Base-by-base conservation (phyloP, 2,329 filamentous ascomycete species). In the Chaetomium sp. region DNA sequence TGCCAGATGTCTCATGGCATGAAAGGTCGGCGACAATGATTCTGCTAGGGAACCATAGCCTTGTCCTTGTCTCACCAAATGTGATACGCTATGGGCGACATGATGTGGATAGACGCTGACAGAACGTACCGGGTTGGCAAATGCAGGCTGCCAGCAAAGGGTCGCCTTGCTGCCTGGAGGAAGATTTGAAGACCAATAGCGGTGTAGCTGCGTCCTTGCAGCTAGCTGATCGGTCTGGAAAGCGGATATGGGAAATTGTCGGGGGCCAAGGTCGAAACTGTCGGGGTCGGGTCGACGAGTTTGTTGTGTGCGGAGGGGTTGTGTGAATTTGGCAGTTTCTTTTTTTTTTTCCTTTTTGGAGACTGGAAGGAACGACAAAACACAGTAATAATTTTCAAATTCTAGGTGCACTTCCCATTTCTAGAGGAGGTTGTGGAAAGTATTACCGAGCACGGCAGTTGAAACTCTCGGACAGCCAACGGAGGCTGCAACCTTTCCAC, bases 121-220 rank as follows among this genome's bases (percentile, higher is more conserved):
- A n/a, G 66, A 67, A 69, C 68, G 65, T 69, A 70, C 68, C 67
- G 63, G 57, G 5, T 51, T 63, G 16, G 60, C 57, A 56, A 42
- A 58, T 58, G 65, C 65, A 65, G 64, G 59, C 35, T 23, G 62
- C 50, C 25, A 65, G 57, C 53, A 45, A 67, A 33, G 50, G 45
- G 27, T 51, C 66, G 67, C 61, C 60, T 62, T 60, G 67, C 60
- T 68, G 66, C 66, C 60, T 64, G 60, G 66, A 57, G 19, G 29
- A 10, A 59, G 50, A 60, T 45, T 31, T 51, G 61, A 29, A 62
- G 47, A 54, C 66, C 64, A 69, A 69, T 69, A 57, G 56, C 61
- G 60, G 35, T 54, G 55, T 55, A 25, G 51, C 56, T 56, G 55
- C 53, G 29, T 49, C 50, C 50, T 66, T 49, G 47, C 62, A 59